These are phyloP conservation scores for Penicillium griseofulvum DNA, from an alignment of 2,329 filamentous ascomycete species.

Conservation along the genomic window DNA sequence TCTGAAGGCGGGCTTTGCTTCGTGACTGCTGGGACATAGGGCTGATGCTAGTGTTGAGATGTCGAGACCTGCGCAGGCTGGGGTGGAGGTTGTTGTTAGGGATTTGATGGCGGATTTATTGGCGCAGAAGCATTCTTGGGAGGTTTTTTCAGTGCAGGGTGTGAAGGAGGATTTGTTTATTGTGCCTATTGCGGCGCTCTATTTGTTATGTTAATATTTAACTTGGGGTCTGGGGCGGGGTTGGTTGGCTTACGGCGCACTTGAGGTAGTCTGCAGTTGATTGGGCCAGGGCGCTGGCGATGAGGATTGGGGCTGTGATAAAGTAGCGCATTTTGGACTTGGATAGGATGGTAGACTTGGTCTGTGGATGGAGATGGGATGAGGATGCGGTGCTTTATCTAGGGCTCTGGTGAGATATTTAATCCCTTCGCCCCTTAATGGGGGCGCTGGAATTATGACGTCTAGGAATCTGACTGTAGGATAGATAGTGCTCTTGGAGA, in stretches of 20 bases:
- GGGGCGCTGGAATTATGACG: slow-evolving; percentile 13
- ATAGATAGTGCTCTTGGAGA: background rate
- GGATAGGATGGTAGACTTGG: too few species aligned
- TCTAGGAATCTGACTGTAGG: slow-evolving; percentile 12
- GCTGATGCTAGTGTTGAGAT: background rate
- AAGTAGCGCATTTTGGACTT: slow-evolving; percentile 20
- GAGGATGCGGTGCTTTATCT: too few species aligned
- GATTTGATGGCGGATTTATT: slow-evolving; percentile 14
- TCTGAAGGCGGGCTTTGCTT: background rate
- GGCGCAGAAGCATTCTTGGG: slow-evolving; percentile 17
- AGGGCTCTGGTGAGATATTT: too few species aligned
- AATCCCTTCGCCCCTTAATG: slow-evolving; percentile 14
- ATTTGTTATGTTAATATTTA: too few species aligned
- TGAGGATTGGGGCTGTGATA: slow-evolving; percentile 15
- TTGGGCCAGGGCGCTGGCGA: slow-evolving; percentile 13
- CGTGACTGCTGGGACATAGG: slow-evolving; percentile 6
- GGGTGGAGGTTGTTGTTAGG: slow-evolving; percentile 2
- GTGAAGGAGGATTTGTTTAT: slow-evolving; percentile 9
- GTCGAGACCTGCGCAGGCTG: slow-evolving; percentile 13
- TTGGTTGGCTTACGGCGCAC: slow-evolving; percentile 17
- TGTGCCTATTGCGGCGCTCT: slow-evolving; percentile 1
- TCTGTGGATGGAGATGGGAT: too few species aligned
- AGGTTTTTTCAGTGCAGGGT: slow-evolving; percentile 10
- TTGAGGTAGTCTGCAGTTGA: slow-evolving; percentile 7
- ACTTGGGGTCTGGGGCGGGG: too few species aligned